A percentile compares a stretch with the other conserved stretches of the same genome.
These are phyloP conservation scores for Peronospora destructor DNA, from an alignment of 352 stramenopile genomes.

Conservation along the genomic window DNA sequence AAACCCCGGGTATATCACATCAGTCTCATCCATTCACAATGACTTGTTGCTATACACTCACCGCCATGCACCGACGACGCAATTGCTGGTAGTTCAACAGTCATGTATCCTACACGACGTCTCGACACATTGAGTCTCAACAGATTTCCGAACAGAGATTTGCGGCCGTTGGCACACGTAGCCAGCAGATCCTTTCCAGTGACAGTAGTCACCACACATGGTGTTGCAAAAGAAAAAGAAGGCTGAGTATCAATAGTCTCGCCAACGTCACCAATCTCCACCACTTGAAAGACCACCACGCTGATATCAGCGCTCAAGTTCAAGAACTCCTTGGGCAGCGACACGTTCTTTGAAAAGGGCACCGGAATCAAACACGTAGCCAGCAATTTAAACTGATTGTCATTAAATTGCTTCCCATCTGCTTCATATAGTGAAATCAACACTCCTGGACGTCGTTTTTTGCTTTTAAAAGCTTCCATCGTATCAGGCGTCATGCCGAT, in stretches of 20 bases:
- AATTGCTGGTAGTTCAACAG: slow-evolving; percentile 47
- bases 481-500: slow-evolving; percentile 62
- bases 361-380: slow-evolving; percentile 61
- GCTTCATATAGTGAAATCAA: slow-evolving; percentile 50
- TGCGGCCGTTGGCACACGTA: slow-evolving; percentile 21
- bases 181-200: slow-evolving; percentile 45
- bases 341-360: slow-evolving; percentile 52
- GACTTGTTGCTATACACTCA: slow-evolving; percentile 16
- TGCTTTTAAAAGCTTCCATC: slow-evolving; percentile 50
- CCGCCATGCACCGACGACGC: slow-evolving; percentile 39
- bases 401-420: slow-evolving; percentile 33
- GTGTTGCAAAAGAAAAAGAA: slow-evolving; percentile 35
- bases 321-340: slow-evolving; percentile 42
- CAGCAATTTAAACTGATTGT: slow-evolving; percentile 54
- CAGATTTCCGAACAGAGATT: slow-evolving; percentile 61
- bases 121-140: slow-evolving; percentile 41
- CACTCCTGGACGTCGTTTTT: slow-evolving; percentile 48
- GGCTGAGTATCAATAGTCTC: slow-evolving; percentile 31
- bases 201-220: slow-evolving; percentile 14
- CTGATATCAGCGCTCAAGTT: slow-evolving; percentile 36
- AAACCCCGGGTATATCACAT: slow-evolving; percentile 1
- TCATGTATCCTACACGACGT: slow-evolving; percentile 43
- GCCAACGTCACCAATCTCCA: slow-evolving; percentile 47
- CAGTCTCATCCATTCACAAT: background rate
- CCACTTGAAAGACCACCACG: slow-evolving; percentile 54